These are phyloP conservation scores for Allomyces javanicus DNA, from an alignment of 192 early-diverging fungal species.

Conservation along the genomic window DNA sequence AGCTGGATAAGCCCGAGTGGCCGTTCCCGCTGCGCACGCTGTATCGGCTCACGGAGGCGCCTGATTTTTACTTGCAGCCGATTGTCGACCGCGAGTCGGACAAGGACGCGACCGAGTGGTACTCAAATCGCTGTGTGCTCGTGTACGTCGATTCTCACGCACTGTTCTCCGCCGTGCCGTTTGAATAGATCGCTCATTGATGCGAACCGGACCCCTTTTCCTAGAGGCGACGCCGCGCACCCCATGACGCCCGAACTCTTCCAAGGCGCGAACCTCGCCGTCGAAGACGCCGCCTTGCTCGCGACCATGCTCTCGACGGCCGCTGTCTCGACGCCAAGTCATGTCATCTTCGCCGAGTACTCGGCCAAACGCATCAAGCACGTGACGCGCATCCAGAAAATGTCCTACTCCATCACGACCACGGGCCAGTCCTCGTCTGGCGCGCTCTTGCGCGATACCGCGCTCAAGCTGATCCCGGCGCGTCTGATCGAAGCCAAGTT, in stretches of 20 bases:
- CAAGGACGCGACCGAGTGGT: not conserved
- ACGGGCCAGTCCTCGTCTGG: not conserved
- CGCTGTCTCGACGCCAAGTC: not conserved
- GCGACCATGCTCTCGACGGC: not conserved
- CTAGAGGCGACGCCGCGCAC: not conserved
- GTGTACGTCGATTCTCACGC: not conserved
- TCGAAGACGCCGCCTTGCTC: not conserved
- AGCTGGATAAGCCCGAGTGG: not conserved
- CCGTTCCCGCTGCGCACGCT: not conserved
- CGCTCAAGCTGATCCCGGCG: not conserved
- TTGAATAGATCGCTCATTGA: no score
- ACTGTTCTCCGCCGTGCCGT: no score
- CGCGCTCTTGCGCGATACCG: not conserved
- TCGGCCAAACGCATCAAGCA: not conserved
- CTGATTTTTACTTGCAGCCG: not conserved
- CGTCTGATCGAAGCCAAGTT: not conserved
- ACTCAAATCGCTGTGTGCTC: not conserved
- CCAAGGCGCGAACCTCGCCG: not conserved
- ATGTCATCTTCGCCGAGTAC: not conserved
- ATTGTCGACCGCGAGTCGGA: not conserved
- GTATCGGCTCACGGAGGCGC: not conserved
- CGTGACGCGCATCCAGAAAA: not conserved
- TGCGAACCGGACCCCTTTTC: no score
- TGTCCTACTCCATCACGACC: not conserved
- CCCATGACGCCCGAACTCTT: not conserved